Conservation (phyloP, 2,329 filamentous ascomycete genomes). For the Trichoderma endophyticum region DNA sequence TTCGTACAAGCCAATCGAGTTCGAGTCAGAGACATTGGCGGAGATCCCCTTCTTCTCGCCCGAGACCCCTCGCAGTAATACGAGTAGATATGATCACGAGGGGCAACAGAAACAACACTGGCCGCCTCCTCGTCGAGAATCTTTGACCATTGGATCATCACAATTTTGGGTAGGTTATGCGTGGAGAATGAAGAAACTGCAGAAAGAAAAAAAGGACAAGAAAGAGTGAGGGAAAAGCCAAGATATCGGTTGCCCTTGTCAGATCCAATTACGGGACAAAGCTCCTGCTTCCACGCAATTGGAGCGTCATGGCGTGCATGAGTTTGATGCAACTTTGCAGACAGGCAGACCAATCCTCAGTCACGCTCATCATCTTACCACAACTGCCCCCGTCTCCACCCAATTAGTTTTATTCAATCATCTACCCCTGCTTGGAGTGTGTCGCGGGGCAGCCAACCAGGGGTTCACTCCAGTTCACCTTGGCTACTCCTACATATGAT, state of each 20-base stretch:
- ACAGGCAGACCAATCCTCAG: not conserved
- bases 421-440: constrained; percentile 15
- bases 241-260: not conserved
- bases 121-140: constrained; percentile 49
- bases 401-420: constrained; percentile 16
- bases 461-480: constrained; percentile 22
- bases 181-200: not conserved
- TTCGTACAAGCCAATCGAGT: constrained; percentile 26
- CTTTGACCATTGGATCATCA: constrained; percentile 41
- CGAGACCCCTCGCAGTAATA: constrained; percentile 26
- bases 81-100: constrained; percentile 39
- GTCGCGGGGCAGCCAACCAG: constrained; percentile 24
- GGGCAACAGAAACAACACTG: constrained; percentile 34
- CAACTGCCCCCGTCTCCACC: constrained; percentile 23
- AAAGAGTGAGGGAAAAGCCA: not conserved
- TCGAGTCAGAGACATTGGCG: constrained; percentile 25
- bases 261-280: not conserved
- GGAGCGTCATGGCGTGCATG: not conserved
- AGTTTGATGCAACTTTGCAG: not conserved
- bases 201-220: too few relatives aligned
- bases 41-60: constrained; percentile 27
- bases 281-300: not conserved
- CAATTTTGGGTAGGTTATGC: constrained; percentile 36
- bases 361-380: constrained; percentile 9
- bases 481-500: constrained; percentile 14